Conservation (phyloP, 371 early-diverging fungal species). For the Syncephalastrum sp. region DNA sequence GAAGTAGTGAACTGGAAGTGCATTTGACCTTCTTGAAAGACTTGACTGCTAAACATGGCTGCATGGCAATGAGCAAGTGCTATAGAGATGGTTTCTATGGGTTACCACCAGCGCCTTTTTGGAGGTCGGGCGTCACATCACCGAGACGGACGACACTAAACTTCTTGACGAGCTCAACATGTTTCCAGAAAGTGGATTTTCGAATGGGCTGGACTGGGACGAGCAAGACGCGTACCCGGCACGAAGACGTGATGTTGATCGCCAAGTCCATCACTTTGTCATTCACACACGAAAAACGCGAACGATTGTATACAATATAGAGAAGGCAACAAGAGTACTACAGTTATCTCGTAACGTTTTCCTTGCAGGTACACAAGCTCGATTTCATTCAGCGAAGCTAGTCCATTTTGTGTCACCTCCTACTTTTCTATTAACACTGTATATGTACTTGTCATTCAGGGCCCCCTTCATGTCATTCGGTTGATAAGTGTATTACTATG, state of each 20-base stretch:
- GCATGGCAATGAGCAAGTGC: not conserved
- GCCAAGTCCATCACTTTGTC: conserved; percentile 40
- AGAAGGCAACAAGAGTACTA: too few species aligned
- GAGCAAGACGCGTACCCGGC: conserved; percentile 68
- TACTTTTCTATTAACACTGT: too few species aligned
- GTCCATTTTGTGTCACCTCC: too few species aligned
- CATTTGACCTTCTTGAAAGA: conserved; percentile 73
- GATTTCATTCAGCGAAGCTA: too few species aligned
- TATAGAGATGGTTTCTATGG: not conserved
- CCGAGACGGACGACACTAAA: conserved; percentile 53
- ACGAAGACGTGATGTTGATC: conserved; percentile 54
- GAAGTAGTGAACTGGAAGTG: conserved; percentile 76
- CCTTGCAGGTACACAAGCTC: too few species aligned
- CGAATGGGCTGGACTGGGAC: conserved; percentile 77
- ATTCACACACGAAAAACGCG: too few species aligned
- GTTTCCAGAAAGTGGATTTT: conserved; percentile 61
- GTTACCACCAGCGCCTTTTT: conserved; percentile 48
- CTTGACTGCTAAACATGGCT: conserved; percentile 60
- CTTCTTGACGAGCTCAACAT: conserved; percentile 63
- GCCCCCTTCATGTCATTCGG: too few species aligned
- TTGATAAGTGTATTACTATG: too few species aligned
- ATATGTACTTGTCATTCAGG: too few species aligned
- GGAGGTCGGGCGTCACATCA: conserved; percentile 61
- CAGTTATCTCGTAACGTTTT: too few species aligned
- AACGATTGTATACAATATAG: too few species aligned